Base-by-base conservation (phyloP, 768 basidiomycete genomes). In the Boletus insuetus region DNA sequence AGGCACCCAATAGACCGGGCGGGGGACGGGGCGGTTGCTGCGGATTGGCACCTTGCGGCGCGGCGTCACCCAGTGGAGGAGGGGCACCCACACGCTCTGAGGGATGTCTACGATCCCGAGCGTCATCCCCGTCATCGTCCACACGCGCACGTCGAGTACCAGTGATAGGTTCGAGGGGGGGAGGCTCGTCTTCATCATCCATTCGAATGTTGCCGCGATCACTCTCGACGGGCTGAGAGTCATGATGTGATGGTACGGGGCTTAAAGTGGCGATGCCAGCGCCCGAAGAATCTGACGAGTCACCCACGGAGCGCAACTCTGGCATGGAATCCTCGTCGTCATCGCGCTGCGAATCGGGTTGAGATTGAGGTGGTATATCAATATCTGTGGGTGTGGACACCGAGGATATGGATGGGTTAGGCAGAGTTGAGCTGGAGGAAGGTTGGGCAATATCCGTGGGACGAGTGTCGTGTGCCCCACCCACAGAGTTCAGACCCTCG, bases 101-200 rank as follows among this genome's bases (percentile, higher is more conserved):
- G 17, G 86, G 84, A 62, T 86, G 84, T 53, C 86, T 77, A 53
- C 80, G 77, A 62, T 87, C 82, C 38, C 84, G 71, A 13, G 82
- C 83, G 8, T 79, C 77, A 58, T 87, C 84, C 7, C 77, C 76
- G 52, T 86, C 85, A 51, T 84, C 81, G 3, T 86, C 83, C 4
- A 85, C 82, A 41, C 85, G 72, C 17, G 79, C 74, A 22, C 84
- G 84, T 41, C 84, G 72, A 46, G 66, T 76, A 14, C 72, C 64
- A 6, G 66, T 44, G 17, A 68, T 65, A 17, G 73, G 69, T 55
- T 70, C 70, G 10, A 73, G 56, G 8, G 66, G 55, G 0, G 72
- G 74, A 50, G 72, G 64, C 40, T 65, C 61, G 26, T 65, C 66
- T 49, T 69, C 65, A 4, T 67, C 69, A 34, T 71, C 70, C 16